Conservation (phyloP, 352 stramenopile genomes). For the Globisporangium viniferum region DNA sequence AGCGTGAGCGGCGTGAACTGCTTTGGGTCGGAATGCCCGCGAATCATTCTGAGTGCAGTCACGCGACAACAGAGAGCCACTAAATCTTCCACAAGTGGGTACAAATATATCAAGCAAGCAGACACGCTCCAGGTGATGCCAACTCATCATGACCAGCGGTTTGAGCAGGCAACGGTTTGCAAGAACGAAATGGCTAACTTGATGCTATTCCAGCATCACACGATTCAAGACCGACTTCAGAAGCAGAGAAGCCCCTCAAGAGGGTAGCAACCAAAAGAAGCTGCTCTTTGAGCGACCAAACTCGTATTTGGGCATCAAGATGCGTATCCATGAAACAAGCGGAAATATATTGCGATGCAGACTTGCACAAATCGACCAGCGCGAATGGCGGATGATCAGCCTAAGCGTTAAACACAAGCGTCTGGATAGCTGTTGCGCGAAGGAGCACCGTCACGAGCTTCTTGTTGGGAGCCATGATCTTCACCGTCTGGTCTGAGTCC, state of each 20-base stretch:
- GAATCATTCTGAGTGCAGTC: not conserved
- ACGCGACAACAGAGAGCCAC: not conserved
- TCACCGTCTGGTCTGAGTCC: constrained; percentile 32
- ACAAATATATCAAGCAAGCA: not conserved
- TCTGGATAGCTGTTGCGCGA: constrained; percentile 39
- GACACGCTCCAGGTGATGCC: not conserved
- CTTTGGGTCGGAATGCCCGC: not conserved
- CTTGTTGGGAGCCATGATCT: constrained; percentile 32
- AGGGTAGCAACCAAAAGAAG: not conserved
- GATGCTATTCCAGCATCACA: not conserved
- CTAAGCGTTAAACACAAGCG: constrained; percentile 39
- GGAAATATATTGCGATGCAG: not conserved
- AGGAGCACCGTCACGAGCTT: constrained; percentile 38
- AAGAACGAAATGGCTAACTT: not conserved
- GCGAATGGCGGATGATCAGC: too few relatives aligned
- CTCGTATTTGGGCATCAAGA: not conserved
- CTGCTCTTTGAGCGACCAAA: too few relatives aligned
- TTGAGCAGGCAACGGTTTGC: not conserved
- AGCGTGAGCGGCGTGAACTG: constrained; percentile 18
- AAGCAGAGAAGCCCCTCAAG: not conserved
- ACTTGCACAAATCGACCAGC: not conserved
- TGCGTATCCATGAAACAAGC: too few relatives aligned
- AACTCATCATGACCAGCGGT: not conserved
- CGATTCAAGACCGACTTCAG: not conserved
- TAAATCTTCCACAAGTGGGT: not conserved